Evolutionary conservation across 768 basidiomycete genomes (phyloP).

Genomic region (Leccinellum albellum): DNA sequence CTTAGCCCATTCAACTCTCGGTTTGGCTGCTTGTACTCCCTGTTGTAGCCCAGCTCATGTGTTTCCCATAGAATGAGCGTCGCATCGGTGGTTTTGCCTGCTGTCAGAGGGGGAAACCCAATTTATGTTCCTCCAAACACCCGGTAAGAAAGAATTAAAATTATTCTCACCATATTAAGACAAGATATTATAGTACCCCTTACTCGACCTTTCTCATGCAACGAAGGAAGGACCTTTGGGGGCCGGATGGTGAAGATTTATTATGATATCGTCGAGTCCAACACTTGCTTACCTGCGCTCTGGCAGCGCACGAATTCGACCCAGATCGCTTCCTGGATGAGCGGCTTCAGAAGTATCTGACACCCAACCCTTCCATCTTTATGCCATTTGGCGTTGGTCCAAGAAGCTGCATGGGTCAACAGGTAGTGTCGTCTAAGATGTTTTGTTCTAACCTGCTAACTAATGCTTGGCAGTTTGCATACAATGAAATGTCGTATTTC

Average conservation of each 20-base stretch:
- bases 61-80: constrained; percentile 18
- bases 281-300: neutral
- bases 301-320: constrained; percentile 54
- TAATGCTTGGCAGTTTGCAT: constrained; percentile 47
- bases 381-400: constrained; percentile 40
- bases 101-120: constrained; percentile 24
- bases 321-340: constrained; percentile 67
- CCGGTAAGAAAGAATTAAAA: constrained; percentile 14
- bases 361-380: constrained; percentile 52
- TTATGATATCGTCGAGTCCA: neutral
- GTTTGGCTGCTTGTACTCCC: neutral
- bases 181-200: constrained; percentile 24
- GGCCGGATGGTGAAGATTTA: constrained; percentile 50
- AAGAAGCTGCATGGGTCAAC: constrained; percentile 37
- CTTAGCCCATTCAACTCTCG: constrained; percentile 26
- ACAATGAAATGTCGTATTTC: constrained; percentile 62
- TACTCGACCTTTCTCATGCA: constrained; percentile 59
- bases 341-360: constrained; percentile 51
- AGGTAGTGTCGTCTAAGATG: constrained; percentile 14
- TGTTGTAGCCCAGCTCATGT: neutral
- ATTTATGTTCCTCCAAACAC: constrained; percentile 33
- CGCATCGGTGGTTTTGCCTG: constrained; percentile 23
- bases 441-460: neutral
- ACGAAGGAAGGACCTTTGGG: constrained; percentile 61
- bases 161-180: neutral